phyloP scores from a whole-genome alignment of 495 filamentous ascomycete genomes.

The Eremomyces bilateralis region DNA sequence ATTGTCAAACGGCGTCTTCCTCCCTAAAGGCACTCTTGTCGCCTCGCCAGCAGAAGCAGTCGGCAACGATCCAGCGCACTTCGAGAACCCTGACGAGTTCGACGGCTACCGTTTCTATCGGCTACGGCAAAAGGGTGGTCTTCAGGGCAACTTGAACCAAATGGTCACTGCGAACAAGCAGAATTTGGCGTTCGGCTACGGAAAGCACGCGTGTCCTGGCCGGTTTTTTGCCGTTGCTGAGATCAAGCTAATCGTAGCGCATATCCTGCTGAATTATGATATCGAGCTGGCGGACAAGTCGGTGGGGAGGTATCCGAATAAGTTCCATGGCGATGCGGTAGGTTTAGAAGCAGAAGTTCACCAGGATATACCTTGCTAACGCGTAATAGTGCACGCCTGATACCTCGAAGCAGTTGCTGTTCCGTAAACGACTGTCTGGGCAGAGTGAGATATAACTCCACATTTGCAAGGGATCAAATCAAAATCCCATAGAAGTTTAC shows the following conservation, averaged over 20 bases:
- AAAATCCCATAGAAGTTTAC: too few relatives aligned
- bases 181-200: conserved; percentile 26
- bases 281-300: conserved; percentile 10
- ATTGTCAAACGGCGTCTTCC: conserved; percentile 11
- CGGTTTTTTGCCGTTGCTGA: conserved; percentile 30
- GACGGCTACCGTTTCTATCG: conserved; percentile 31
- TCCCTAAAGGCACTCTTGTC: conserved; percentile 11
- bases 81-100: conserved; percentile 23
- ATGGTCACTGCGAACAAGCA: conserved; percentile 24
- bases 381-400: too few relatives aligned
- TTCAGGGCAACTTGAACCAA: conserved; percentile 18
- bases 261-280: conserved; percentile 9
- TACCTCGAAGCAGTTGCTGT: too few relatives aligned
- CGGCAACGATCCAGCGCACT: conserved; percentile 4
- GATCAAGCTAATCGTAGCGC: conserved; percentile 22
- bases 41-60: not conserved
- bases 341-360: too few relatives aligned
- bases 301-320: conserved; percentile 5
- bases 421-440: too few relatives aligned
- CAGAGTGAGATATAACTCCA: too few relatives aligned
- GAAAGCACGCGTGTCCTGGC: conserved; percentile 32
- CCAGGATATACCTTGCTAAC: too few relatives aligned
- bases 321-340: conserved; percentile 4
- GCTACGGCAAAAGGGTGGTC: conserved; percentile 18
- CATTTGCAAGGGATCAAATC: too few relatives aligned